Percentiles rank a stretch among this genome's conserved stretches.
These are phyloP conservation scores for Beauveria rudraprayagi DNA, from an alignment of 2,329 filamentous ascomycete genomes.

Conservation along the genomic window DNA sequence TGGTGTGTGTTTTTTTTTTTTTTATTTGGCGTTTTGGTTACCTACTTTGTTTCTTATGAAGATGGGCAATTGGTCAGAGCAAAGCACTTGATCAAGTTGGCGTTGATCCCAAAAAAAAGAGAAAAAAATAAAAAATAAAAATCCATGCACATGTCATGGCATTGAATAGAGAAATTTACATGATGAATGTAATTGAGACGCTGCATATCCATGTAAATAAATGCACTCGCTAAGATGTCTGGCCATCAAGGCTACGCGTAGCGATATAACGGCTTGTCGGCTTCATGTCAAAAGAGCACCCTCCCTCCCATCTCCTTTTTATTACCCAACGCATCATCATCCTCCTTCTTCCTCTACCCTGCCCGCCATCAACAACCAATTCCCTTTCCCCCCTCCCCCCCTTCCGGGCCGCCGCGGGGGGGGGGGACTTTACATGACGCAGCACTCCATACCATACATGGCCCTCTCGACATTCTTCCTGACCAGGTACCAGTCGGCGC, in stretches of 20 bases:
- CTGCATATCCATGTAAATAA: neutral
- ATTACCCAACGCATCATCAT: neutral
- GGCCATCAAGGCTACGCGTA: neutral
- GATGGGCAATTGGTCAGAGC: neutral
- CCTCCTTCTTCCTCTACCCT: neutral
- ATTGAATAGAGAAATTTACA: neutral
- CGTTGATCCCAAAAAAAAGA: neutral
- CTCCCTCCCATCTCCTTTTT: neutral
- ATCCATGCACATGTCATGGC: too few relatives aligned
- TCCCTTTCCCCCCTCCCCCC: too few relatives aligned
- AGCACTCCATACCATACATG: constrained; percentile 93
- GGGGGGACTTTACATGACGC: constrained; percentile 55
- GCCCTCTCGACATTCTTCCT: constrained; percentile 83
- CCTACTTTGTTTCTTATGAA: neutral
- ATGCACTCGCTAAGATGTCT: neutral
- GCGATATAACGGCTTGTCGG: neutral
- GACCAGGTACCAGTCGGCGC: constrained; percentile 93
- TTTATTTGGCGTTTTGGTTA: neutral
- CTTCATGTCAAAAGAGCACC: neutral
- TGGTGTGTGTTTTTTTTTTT: neutral
- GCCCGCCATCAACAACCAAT: neutral
- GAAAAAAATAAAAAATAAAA: too few relatives aligned
- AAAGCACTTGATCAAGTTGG: neutral
- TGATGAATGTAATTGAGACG: neutral
- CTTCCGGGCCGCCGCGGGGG: too few relatives aligned